Conservation (phyloP, 768 basidiomycete genomes). For the Leccinellum luteum region DNA sequence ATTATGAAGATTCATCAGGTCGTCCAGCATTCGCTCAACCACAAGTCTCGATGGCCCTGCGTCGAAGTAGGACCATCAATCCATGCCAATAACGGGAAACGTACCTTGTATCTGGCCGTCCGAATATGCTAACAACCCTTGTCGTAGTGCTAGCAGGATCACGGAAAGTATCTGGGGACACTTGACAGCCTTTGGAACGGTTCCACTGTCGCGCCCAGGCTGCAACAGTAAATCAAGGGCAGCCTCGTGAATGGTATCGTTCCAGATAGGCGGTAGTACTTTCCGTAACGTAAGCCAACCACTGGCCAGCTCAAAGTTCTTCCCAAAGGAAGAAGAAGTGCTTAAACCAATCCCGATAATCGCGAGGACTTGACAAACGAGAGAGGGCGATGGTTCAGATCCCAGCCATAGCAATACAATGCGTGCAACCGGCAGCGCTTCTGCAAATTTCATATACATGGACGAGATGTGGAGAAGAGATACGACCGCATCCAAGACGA, state of each 20-base stretch:
- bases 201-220: constrained; percentile 16
- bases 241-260: constrained; percentile 58
- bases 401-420: constrained; percentile 80
- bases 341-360: constrained; percentile 57
- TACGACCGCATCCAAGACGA: constrained; percentile 63
- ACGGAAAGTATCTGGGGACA: constrained; percentile 73
- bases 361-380: constrained; percentile 57
- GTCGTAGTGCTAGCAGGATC: constrained; percentile 66
- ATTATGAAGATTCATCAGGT: constrained; percentile 66
- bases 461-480: constrained; percentile 54
- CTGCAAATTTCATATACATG: constrained; percentile 67
- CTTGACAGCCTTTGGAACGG: constrained; percentile 32
- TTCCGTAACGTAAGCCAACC: constrained; percentile 79
- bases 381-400: constrained; percentile 59
- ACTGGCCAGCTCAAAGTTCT: constrained; percentile 81
- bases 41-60: constrained; percentile 24
- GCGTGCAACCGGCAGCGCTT: constrained; percentile 73
- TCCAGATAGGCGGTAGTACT: constrained; percentile 70
- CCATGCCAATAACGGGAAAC: no score
- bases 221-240: constrained; percentile 72
- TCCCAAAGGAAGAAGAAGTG: constrained; percentile 59
- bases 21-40: constrained; percentile 48
- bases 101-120: constrained; percentile 19
- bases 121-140: constrained; percentile 43
- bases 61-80: neutral